phyloP scores from a whole-genome alignment of 768 basidiomycete species.

The Kockovaella imperatae region DNA sequence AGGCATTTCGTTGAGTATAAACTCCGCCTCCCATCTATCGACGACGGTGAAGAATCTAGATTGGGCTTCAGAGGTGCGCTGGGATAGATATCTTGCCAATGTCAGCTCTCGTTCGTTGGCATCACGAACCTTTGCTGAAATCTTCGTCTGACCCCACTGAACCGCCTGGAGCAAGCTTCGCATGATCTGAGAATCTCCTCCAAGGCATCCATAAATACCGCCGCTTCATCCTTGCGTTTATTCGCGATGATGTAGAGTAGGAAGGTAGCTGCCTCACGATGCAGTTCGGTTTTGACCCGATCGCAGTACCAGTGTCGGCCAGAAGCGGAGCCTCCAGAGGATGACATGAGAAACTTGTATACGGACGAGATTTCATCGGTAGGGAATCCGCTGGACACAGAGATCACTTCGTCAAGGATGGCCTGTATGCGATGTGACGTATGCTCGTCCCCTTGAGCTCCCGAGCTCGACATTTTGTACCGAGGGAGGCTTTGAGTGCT shows the following conservation, averaged over 20 bases:
- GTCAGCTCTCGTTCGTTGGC: slow-evolving; percentile 6
- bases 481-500: too few relatives aligned
- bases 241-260: slow-evolving; percentile 77
- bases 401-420: too few relatives aligned
- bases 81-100: slow-evolving; percentile 61
- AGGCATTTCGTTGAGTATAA: slow-evolving; percentile 52
- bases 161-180: slow-evolving; percentile 59
- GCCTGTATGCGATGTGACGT: too few relatives aligned
- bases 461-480: too few relatives aligned
- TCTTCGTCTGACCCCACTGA: slow-evolving; percentile 58
- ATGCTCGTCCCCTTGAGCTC: too few relatives aligned
- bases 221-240: slow-evolving; percentile 50
- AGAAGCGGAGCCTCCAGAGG: too few relatives aligned
- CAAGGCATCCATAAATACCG: slow-evolving; percentile 58
- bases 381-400: too few relatives aligned
- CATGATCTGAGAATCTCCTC: slow-evolving; percentile 57
- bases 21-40: slow-evolving; percentile 58
- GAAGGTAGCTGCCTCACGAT: slow-evolving; percentile 66
- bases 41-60: slow-evolving; percentile 57
- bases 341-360: too few relatives aligned
- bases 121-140: slow-evolving; percentile 64
- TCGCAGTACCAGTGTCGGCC: slow-evolving; percentile 87
- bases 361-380: too few relatives aligned
- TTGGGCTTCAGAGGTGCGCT: slow-evolving; percentile 52
- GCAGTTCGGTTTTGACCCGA: slow-evolving; percentile 51